Evolutionary conservation across 192 early-diverging fungal species (phyloP), one percentile per base, ranked within the genome.

Genomic region (Backusella australiensis): DNA sequence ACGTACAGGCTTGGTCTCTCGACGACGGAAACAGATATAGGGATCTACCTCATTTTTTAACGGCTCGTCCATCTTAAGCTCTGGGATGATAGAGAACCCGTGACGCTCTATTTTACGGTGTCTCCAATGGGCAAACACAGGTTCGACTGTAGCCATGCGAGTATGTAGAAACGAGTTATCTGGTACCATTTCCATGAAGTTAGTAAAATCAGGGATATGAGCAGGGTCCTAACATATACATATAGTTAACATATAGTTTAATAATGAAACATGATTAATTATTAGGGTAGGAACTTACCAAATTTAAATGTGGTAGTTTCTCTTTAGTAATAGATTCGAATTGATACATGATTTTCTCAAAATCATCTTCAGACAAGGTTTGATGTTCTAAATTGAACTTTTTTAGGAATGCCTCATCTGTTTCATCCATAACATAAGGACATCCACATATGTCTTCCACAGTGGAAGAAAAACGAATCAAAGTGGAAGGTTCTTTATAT

Each of bases 1-100:
- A 39, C 94, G 89, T 38, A 92, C 81, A 15, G 85, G 82, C 68
- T 91, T 91, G 38, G 94, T 86, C 76, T 96, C 95, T 69, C 95
- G 89, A 49, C 90, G 91, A 49, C 95, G 89, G 83, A 96, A 96
- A 77, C 95, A 96, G 49, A 96, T 89, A 76, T 96, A 96, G 6
- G 95, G 94, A 74, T 96, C 94, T 35, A 83, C 83, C 69, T 95
- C 94, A 39, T 74, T 81, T 49, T 72, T 77, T 29, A 73, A 4
- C 34, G 84, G 69, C 36, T 83, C 86, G 53, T 91, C 91, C 70
- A 92, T 90, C 79, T 90, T 82, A 29, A 90, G 73, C 2, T 49
- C 46, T 5, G 88, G 74, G 23, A 53, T 71, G 19, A 81, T 71
- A 4, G 75, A 36, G 2, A 67, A 63, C 8, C 80, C 80, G 34